Evolutionary conservation across 768 basidiomycete genomes (phyloP).

Genomic region (Lactarius hatsudake): DNA sequence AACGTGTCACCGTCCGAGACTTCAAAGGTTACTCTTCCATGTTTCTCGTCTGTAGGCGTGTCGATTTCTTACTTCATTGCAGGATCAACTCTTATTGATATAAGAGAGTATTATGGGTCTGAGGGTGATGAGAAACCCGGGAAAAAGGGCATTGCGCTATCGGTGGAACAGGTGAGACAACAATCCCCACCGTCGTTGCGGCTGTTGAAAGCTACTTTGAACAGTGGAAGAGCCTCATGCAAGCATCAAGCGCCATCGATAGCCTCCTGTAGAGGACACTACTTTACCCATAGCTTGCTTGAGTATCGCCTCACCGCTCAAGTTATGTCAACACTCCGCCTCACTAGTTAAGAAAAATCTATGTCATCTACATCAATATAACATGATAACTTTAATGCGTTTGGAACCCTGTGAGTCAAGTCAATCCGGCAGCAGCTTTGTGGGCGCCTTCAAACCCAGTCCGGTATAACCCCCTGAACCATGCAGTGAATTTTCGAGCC

Average conservation of each 20-base stretch:
- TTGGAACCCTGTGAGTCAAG: constrained; percentile 27
- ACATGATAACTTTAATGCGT: constrained; percentile 24
- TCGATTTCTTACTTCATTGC: constrained; percentile 21
- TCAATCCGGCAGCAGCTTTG: constrained; percentile 68
- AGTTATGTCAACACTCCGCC: background rate
- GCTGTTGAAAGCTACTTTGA: constrained; percentile 38
- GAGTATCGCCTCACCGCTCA: background rate
- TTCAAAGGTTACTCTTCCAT: constrained; percentile 42
- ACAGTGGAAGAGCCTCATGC: constrained; percentile 24
- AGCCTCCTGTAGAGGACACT: constrained; percentile 9
- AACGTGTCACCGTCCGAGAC: constrained; percentile 54
- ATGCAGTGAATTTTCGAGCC: constrained; percentile 52
- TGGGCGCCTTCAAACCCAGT: constrained; percentile 64
- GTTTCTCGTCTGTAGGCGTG: constrained; percentile 31
- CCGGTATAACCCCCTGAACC: constrained; percentile 60
- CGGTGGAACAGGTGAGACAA: constrained; percentile 55
- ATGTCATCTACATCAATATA: constrained; percentile 17
- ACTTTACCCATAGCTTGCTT: background rate
- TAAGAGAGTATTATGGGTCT: constrained; percentile 66
- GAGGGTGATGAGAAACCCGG: constrained; percentile 64
- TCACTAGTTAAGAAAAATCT: background rate
- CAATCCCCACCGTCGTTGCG: background rate
- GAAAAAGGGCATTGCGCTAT: constrained; percentile 75
- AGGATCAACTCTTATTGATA: constrained; percentile 60
- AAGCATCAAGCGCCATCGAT: constrained; percentile 14